Conservation (phyloP, 352 stramenopile species). For the Peronospora belbahrii region DNA sequence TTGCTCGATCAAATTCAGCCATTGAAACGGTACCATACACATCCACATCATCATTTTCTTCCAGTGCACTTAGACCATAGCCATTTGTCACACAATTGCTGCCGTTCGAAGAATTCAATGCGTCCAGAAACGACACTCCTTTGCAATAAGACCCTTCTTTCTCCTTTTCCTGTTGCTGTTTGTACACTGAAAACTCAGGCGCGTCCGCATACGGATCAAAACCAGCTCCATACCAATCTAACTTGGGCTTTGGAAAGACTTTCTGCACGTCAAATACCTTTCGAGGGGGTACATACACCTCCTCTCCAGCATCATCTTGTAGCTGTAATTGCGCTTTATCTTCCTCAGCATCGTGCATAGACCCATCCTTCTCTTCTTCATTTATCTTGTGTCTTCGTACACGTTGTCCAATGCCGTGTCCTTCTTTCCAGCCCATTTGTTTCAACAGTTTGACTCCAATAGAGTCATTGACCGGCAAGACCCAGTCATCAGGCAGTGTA, state of each 20-base stretch:
- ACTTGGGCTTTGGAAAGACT: constrained; percentile 58
- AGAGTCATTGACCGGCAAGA: constrained; percentile 63
- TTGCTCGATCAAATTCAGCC: constrained; percentile 56
- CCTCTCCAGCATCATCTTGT: constrained; percentile 23
- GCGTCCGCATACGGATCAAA: constrained; percentile 73
- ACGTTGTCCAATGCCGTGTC: constrained; percentile 78
- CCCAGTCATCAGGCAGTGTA: constrained; percentile 60
- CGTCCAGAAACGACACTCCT: constrained; percentile 69
- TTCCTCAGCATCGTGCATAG: constrained; percentile 3
- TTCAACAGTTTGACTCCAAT: constrained; percentile 79
- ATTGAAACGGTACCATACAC: constrained; percentile 66
- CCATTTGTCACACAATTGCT: constrained; percentile 33
- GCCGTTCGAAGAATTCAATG: constrained; percentile 35
- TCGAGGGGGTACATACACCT: constrained; percentile 49
- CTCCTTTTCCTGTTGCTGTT: constrained; percentile 25
- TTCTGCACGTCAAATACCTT: constrained; percentile 45
- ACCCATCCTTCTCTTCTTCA: constrained; percentile 1
- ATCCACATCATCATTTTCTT: constrained; percentile 82
- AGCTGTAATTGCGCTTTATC: not conserved
- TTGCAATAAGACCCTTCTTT: constrained; percentile 29
- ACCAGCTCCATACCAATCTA: constrained; percentile 65
- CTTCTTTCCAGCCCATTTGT: constrained; percentile 89
- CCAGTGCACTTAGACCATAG: constrained; percentile 67
- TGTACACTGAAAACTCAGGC: constrained; percentile 60
- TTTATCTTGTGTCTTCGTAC: constrained; percentile 44